A percentile compares a stretch with the other conserved stretches of the same genome.
Conservation (phyloP, 148 eudicot species). For the Rhododendron griersonianum region DNA sequence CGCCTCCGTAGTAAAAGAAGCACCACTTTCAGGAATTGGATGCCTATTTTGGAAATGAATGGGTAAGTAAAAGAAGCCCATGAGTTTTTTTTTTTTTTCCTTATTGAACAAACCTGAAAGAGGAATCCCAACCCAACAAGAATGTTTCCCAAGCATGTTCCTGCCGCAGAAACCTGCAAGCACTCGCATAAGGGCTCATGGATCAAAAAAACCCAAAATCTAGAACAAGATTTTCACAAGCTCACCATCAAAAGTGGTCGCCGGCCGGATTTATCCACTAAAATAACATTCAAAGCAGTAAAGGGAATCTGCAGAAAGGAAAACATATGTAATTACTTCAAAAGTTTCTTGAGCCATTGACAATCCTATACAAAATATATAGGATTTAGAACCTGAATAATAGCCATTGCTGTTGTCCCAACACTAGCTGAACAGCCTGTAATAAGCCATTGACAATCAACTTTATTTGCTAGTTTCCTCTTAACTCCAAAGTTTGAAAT, state of each 20-base stretch:
- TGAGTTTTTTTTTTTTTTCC: neutral
- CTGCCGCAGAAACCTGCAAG: conserved; percentile 20
- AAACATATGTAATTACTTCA: too few species aligned
- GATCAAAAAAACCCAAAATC: neutral
- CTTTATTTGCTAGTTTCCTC: neutral
- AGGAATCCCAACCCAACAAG: conserved; percentile 19
- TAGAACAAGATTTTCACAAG: neutral
- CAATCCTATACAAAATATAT: neutral
- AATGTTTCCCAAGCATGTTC: conserved; percentile 19
- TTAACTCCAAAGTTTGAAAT: neutral
- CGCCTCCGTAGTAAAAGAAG: too few species aligned
- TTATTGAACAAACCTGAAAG: conserved; percentile 15
- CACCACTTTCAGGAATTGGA: too few species aligned
- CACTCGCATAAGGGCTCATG: neutral
- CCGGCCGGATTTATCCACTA: conserved; percentile 49
- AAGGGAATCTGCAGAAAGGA: conserved; percentile 36
- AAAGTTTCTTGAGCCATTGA: neutral
- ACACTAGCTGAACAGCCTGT: conserved; percentile 45
- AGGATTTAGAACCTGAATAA: conserved; percentile 46
- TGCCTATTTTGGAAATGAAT: neutral
- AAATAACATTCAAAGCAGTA: conserved; percentile 27
- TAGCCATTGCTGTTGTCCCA: conserved; percentile 52
- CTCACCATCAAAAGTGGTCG: conserved; percentile 55
- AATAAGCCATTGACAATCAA: neutral
- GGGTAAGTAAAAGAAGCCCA: neutral